Base-by-base conservation (phyloP, 148 eudicot genomes). In the Camellia lanceoleosa region DNA sequence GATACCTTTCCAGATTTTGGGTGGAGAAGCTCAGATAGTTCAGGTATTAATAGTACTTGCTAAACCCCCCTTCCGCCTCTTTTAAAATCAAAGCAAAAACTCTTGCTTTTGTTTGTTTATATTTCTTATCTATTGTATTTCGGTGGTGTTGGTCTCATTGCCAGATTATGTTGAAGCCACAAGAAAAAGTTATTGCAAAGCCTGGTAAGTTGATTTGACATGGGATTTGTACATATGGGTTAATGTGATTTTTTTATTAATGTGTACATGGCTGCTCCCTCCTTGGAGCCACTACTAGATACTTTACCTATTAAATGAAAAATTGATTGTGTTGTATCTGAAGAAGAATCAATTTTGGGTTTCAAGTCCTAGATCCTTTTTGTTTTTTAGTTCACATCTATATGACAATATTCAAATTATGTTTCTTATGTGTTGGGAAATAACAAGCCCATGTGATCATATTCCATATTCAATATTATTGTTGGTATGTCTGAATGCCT, bases 11-110 rank as follows among this genome's bases (percentile, higher is more conserved):
- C 99, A 93, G 85, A 95, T 95, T 74, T 82, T 95, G 83, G 99
- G 99, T 55, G 97, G 97, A 69, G 97, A 95, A 89, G 99, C 99
- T 82, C 99, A 95, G 82, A 95, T 95, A 78, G 96, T 95, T 79
- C 99, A 95, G 97, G 99, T 95, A 74, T 56, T 19, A 59, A 68
- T 12, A 61, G 5, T n/a, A 44, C 46, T 77, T 78, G 47, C 14
- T 47, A 18, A 5, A 20, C 16, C 56, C 44, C 30, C 12, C 20
- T 18, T 23, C 3, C 41, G 5, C 52, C 11, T 4, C 52, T 49
- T 49, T 10, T n/a, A 23, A 18, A 23, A 4, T 55, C 1, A 43
- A 56, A 64, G 41, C 15, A 52, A 19, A 66, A 73, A 18, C 3
- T 44, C 20, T 30, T 65, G 51, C 69, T 19, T 20, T 78, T 41